Evolutionary conservation across 2,329 filamentous ascomycete species (phyloP).

Genomic region (Lasiodiplodia gonubiensis): DNA sequence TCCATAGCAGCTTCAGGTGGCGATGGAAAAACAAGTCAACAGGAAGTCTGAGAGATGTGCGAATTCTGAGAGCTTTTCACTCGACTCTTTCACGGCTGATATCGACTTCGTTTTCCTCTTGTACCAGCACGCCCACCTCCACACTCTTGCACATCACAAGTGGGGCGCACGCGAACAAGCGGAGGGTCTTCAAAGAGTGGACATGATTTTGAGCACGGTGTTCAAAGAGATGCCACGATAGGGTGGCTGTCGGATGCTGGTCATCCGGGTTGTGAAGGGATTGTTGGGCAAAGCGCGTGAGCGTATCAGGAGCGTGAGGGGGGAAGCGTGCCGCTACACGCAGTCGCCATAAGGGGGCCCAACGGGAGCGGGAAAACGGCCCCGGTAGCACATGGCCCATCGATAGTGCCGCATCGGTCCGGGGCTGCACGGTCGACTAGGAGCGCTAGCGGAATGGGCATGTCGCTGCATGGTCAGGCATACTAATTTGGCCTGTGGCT

Average conservation of each 20-base stretch:
- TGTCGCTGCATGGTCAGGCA: neutral
- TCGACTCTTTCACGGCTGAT: neutral
- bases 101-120: conserved; percentile 1
- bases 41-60: neutral
- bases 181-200: neutral
- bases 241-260: neutral
- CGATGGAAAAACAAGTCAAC: neutral
- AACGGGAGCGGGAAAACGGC: neutral
- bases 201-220: conserved; percentile 6
- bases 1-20: neutral
- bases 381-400: neutral
- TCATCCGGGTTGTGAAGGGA: neutral
- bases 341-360: neutral
- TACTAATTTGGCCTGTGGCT: neutral
- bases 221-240: conserved; percentile 15
- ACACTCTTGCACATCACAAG: neutral
- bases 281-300: conserved; percentile 9
- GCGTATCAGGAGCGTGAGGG: conserved; percentile 18
- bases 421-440: neutral
- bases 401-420: conserved; percentile 1
- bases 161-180: conserved; percentile 8
- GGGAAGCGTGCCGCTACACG: conserved; percentile 1
- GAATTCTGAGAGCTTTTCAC: neutral
- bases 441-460: neutral
- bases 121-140: neutral